Evolutionary conservation across 164 flowering plant genomes (phyloP), one percentile per base, ranked within the genome.

Genomic region (Annona squamosa): DNA sequence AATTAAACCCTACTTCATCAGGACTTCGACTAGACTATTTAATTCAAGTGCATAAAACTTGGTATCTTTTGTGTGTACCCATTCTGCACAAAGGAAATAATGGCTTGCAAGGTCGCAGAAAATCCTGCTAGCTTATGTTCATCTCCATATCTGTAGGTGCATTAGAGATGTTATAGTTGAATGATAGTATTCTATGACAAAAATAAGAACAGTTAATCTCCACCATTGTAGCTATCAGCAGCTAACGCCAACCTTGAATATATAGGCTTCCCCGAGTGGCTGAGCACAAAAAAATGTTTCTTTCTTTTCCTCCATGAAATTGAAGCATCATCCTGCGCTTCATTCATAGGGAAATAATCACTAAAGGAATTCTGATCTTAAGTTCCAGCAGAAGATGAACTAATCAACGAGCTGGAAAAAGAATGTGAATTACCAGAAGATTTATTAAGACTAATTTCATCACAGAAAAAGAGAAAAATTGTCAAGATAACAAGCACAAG

Each of bases 301-400:
- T 96, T 96, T 84, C 98, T 90, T 82, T 92, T 92, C 76, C 98
- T 90, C 99, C 99, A 96, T 59, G 99, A 93, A 67, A 88, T 74
- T 42, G 99, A 96, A 71, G 91, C 91, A 86, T 96, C 99, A 83
- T 93, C 99, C 99, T 96, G 93, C 89, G 87, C 81, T 79, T 84
- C 76, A 86, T 76, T 75, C 37, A 76, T 68, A 62, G 18, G 19
- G 45, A 65, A 73, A 18, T 10, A 56, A 2, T 56, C 5, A 72
- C 61, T 65, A 48, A 10, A 17, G 65, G 17, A 71, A 63, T 41
- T 9, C 59, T 42, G 16, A 43, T 5, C 65, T 67, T 9, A 46
- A 47, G 13, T 6, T 7, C n/a, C 43, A 46, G 37, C 7, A 65
- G 46, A 65, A 65, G 68, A 44, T 37, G 46, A 65, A 65, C 42